Base-by-base conservation (phyloP, 1,139 yeast species). In the Kurtzmaniella quercitrusa region DNA sequence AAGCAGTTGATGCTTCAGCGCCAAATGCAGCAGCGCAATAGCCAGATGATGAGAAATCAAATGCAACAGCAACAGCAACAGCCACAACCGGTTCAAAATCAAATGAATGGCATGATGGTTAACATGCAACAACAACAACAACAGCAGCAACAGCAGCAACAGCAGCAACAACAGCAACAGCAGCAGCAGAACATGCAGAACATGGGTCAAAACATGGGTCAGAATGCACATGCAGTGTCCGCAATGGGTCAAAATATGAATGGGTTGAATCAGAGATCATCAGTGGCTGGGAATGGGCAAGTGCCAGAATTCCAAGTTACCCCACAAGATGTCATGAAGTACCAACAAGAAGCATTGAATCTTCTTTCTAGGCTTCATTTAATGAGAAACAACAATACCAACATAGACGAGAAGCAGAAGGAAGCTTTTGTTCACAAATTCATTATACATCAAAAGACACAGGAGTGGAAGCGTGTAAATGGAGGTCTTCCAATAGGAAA, bases 261-360 rank as follows among this genome's bases (percentile, higher is more conserved):
- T 17, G 38, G 32, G 3, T 26, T 32, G 33, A 22, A 23, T 11
- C 49, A 40, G 32, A 38, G 36, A 9, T 44, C 38, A 34, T 14
- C 34, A 14, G 15, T 14, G 11, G 8, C 12, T 30, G 15, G 15
- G 6, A 14, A 14, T 30, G 34, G 17, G 15, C 37, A 63, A 43
- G 68, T 67, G 0, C 76, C 76, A 3, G 63, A 61, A 44, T 61
- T 69, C 44, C 66, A 59, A 42, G 63, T 72, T 39, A 67, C 76
- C 4, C 66, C 65, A 19, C 74, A 71, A 41, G 78, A 72, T 47
- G 60, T 68, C 40, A 56, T 62, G 47, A 68, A 68, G 47, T 69
- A 71, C 51, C 62, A 67, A 30, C 57, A 66, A 6, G 76, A 70
- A 41, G 78, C 78, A 1, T 59, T 71, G 66, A 55, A 63, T 12